Evolutionary conservation across 1,284 basidiomycete species (phyloP).

Genomic region (Neonothopanus nambi): DNA sequence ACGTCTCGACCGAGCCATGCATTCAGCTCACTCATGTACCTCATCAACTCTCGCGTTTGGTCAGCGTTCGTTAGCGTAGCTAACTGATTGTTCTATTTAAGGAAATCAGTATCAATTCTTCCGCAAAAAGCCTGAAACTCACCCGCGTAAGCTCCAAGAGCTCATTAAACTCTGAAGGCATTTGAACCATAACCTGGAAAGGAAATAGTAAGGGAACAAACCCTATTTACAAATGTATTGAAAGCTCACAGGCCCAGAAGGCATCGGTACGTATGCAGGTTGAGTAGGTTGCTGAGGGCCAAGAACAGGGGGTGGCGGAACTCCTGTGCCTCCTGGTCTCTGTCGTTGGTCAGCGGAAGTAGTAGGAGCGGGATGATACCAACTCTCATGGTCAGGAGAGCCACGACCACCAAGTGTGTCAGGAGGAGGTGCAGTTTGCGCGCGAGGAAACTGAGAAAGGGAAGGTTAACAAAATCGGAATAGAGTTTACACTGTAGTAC

Average conservation of each 20-base stretch:
- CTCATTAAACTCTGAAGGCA: constrained; percentile 13
- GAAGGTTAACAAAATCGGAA: background rate
- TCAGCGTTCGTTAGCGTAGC: constrained; percentile 56
- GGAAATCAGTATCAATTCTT: constrained; percentile 4
- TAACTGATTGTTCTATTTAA: constrained; percentile 67
- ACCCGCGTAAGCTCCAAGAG: constrained; percentile 8
- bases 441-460: constrained; percentile 4
- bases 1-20: constrained; percentile 76
- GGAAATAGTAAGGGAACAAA: background rate
- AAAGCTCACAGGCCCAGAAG: constrained; percentile 8
- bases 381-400: background rate
- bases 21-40: constrained; percentile 71
- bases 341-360: background rate
- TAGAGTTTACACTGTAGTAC: background rate
- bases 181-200: constrained; percentile 10
- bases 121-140: constrained; percentile 9
- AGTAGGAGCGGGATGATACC: constrained; percentile 11
- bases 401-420: constrained; percentile 1
- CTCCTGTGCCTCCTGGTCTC: background rate
- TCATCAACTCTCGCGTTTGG: constrained; percentile 75
- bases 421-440: constrained; percentile 8
- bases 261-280: constrained; percentile 27
- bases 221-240: background rate
- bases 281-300: constrained; percentile 19
- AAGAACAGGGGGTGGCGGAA: constrained; percentile 5